phyloP scores from a whole-genome alignment of 768 basidiomycete species.

The Lepiota brunneoincarnata region DNA sequence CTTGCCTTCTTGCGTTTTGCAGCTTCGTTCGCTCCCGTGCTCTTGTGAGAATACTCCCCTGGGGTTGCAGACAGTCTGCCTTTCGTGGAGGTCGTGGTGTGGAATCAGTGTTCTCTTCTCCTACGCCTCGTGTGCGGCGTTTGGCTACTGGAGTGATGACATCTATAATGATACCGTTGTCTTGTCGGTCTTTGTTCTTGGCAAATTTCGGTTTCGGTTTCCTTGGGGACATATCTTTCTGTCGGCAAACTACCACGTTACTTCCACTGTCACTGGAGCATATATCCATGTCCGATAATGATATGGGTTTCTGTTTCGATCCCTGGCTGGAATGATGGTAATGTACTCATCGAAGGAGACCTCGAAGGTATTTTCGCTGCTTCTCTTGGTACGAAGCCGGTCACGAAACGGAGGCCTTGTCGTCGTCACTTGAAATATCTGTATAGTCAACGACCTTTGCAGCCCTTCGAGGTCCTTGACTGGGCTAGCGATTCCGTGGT shows the following conservation, averaged over 20 bases:
- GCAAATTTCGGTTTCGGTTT: neutral
- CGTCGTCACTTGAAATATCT: constrained; percentile 1
- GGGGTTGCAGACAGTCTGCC: neutral
- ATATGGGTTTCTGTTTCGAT: neutral
- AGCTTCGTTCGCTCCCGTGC: neutral
- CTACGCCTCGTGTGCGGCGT: neutral
- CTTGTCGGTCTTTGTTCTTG: neutral
- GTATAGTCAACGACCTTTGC: neutral
- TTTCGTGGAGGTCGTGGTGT: constrained; percentile 5
- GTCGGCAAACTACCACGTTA: neutral
- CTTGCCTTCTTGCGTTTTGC: neutral
- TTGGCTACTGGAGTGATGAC: constrained; percentile 2
- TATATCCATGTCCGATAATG: neutral
- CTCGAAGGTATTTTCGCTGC: neutral
- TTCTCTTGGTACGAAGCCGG: neutral
- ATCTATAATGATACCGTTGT: neutral
- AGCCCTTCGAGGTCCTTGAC: constrained; percentile 5
- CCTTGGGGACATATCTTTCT: neutral
- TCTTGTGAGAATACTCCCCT: neutral
- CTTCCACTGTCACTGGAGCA: neutral
- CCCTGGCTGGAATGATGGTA: neutral
- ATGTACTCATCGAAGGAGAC: neutral
- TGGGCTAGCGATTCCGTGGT: neutral
- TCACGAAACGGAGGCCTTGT: neutral
- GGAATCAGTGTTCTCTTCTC: neutral